Evolutionary conservation across 2,329 filamentous ascomycete genomes (phyloP).

Genomic region (Neofusicoccum laricinum): DNA sequence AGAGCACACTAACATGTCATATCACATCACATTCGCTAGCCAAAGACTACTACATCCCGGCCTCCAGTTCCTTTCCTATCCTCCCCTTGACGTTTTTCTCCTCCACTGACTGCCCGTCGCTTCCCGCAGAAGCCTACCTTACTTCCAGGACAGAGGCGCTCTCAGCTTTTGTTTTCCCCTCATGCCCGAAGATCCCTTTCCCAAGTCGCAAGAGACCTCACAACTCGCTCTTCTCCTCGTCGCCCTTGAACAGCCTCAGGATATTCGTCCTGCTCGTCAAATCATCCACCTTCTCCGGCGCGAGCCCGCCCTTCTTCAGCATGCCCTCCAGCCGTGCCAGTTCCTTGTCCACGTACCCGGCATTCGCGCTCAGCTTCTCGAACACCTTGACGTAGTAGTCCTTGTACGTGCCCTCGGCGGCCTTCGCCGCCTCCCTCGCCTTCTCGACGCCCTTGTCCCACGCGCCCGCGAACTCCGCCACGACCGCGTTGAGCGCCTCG

Average conservation of each 20-base stretch:
- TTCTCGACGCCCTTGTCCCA: conserved; percentile 66
- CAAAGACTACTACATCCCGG: not conserved
- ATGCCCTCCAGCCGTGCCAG: conserved; percentile 74
- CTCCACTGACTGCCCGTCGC: not conserved
- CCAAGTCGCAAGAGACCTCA: conserved; percentile 35
- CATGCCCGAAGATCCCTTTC: not conserved
- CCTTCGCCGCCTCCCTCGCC: conserved; percentile 57
- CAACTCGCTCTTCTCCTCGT: conserved; percentile 66
- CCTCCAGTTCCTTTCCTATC: too few relatives aligned
- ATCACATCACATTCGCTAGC: not conserved
- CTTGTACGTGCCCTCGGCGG: conserved; percentile 71
- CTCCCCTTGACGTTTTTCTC: not conserved
- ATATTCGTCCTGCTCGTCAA: conserved; percentile 84
- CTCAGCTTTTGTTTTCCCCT: not conserved
- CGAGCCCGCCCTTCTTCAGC: conserved; percentile 80
- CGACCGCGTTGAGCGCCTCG: conserved; percentile 70
- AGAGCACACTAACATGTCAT: not conserved
- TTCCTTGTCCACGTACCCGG: conserved; percentile 82
- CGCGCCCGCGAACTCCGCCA: conserved; percentile 65
- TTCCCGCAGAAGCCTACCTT: not conserved
- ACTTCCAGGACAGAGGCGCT: not conserved
- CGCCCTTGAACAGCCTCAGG: conserved; percentile 68
- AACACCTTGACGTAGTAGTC: conserved; percentile 93
- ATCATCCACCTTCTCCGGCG: conserved; percentile 84
- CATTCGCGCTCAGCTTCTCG: conserved; percentile 75